These are phyloP conservation scores for Aspergillus mulundensis DNA, from an alignment of 495 filamentous ascomycete species.

Conservation along the genomic window DNA sequence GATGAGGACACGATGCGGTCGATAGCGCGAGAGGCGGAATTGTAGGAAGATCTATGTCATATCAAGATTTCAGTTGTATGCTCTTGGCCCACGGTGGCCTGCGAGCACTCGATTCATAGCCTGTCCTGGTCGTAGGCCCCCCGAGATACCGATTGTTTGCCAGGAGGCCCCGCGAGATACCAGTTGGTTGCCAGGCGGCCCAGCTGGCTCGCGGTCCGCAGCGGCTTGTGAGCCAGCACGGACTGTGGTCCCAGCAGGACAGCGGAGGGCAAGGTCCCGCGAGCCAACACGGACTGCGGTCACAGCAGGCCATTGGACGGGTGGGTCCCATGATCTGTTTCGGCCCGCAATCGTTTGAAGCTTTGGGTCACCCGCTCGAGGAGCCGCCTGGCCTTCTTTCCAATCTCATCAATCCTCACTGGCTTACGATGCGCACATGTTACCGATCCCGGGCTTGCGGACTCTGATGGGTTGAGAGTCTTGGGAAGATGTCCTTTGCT, in stretches of 20 bases:
- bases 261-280: not conserved
- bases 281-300: slow-evolving; percentile 1
- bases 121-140: not conserved
- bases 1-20: not conserved
- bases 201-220: not conserved
- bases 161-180: not conserved
- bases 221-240: not conserved
- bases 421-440: no score
- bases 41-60: not conserved
- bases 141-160: no score
- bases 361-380: no score
- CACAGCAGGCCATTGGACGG: not conserved
- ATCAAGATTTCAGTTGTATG: not conserved
- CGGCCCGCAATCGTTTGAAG: not conserved
- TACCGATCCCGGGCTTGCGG: no score
- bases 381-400: no score
- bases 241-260: not conserved
- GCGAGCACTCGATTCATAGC: not conserved
- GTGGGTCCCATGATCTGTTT: not conserved
- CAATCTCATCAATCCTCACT: no score
- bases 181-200: not conserved
- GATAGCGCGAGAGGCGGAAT: not conserved
- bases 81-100: not conserved
- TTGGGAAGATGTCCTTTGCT: no score
- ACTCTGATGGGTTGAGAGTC: no score